Conservation (phyloP, 2,329 filamentous ascomycete genomes). For the Exophiala aquamarina region DNA sequence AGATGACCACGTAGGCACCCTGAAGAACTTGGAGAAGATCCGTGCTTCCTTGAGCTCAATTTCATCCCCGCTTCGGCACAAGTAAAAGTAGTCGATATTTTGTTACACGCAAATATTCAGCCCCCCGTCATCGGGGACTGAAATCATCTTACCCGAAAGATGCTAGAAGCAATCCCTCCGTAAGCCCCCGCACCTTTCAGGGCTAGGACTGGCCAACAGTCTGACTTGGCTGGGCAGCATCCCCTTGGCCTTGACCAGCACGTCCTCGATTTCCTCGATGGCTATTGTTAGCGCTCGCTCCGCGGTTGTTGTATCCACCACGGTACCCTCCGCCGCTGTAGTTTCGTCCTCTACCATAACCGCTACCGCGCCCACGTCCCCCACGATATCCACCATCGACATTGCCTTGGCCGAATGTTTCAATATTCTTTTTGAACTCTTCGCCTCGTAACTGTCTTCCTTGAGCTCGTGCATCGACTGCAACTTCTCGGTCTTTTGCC, state of each 20-base stretch:
- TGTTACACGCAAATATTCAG: too few species aligned
- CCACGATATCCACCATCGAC: slow-evolving; percentile 85
- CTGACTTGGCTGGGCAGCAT: too few species aligned
- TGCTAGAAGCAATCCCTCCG: too few species aligned
- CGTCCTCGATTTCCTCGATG: slow-evolving; percentile 24
- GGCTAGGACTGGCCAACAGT: too few species aligned
- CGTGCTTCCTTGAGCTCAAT: too few species aligned
- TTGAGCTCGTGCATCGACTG: slow-evolving; percentile 64
- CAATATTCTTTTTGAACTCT: slow-evolving; percentile 92
- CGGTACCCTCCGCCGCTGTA: slow-evolving; percentile 47
- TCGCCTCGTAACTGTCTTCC: slow-evolving; percentile 88
- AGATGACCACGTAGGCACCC: too few species aligned
- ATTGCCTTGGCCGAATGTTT: slow-evolving; percentile 95
- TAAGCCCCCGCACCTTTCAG: too few species aligned
- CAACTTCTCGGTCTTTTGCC: slow-evolving; percentile 80
- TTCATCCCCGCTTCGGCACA: too few species aligned
- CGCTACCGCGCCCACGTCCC: slow-evolving; percentile 74
- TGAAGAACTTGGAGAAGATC: too few species aligned
- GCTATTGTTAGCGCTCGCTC: slow-evolving; percentile 13
- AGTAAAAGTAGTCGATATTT: too few species aligned
- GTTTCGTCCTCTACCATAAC: slow-evolving; percentile 56
- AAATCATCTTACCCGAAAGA: too few species aligned
- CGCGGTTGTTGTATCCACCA: slow-evolving; percentile 37
- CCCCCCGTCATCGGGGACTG: too few species aligned
- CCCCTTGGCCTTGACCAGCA: slow-evolving; percentile 16